phyloP scores from a whole-genome alignment of 2,329 filamentous ascomycete species.

The Curvularia sp. region DNA sequence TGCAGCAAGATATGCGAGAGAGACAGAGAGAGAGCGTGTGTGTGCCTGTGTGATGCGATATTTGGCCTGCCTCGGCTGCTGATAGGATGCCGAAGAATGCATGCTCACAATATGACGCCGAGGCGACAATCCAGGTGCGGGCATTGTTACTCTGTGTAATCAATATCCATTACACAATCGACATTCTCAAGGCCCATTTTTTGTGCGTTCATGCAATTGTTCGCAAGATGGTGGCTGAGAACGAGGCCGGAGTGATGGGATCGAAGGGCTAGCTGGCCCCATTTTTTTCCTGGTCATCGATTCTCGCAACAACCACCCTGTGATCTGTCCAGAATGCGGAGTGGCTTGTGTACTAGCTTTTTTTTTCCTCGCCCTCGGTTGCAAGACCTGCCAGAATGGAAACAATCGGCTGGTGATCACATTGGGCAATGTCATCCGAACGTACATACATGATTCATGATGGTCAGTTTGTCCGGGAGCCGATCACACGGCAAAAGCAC shows the following conservation, averaged over 20 bases:
- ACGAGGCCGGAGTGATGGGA: conserved; percentile 2
- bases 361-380: neutral
- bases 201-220: conserved; percentile 29
- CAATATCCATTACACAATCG: conserved; percentile 18
- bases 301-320: neutral
- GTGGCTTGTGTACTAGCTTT: neutral
- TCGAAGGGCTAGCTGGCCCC: conserved; percentile 3
- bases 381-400: conserved; percentile 3
- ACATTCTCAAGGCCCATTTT: conserved; percentile 14
- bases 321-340: neutral
- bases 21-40: neutral
- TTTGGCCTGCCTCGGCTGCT: conserved; percentile 2
- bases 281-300: neutral
- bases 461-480: neutral
- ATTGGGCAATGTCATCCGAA: conserved; percentile 18
- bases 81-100: conserved; percentile 11
- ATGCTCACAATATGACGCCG: conserved; percentile 10
- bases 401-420: conserved; percentile 5
- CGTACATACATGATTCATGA: conserved; percentile 14
- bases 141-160: conserved; percentile 18
- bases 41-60: conserved; percentile 13
- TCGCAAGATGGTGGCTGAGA: conserved; percentile 12
- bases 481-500: conserved; percentile 16
- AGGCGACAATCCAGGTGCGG: conserved; percentile 6
- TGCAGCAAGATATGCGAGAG: conserved; percentile 11